Evolutionary conservation across 2,329 filamentous ascomycete genomes (phyloP).

Genomic region (Apiospora pterosperma): DNA sequence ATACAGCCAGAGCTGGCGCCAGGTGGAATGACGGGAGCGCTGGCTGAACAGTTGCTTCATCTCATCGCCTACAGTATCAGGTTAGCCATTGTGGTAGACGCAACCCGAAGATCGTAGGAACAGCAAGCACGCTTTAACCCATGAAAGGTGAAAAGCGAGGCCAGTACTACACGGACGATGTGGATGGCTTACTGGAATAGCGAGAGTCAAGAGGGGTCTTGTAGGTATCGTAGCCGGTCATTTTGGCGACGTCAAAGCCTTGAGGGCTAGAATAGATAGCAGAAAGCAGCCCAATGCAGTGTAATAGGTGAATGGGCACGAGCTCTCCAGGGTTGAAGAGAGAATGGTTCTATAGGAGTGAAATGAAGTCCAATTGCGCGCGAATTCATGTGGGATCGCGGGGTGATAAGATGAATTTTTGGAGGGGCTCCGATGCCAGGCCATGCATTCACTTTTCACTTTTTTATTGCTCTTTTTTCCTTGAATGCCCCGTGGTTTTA

Average conservation of each 20-base stretch:
- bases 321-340: background rate
- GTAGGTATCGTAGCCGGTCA: constrained; percentile 11
- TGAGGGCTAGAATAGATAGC: background rate
- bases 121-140: background rate
- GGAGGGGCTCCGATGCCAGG: constrained; percentile 1
- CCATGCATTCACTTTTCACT: background rate
- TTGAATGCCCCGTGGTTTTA: background rate
- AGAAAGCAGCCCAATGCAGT: background rate
- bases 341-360: background rate
- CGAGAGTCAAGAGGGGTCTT: constrained; percentile 12
- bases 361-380: background rate
- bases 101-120: background rate
- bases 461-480: no score
- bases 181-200: constrained; percentile 8
- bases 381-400: constrained; percentile 1
- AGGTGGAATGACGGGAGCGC: constrained; percentile 70
- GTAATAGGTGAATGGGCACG: background rate
- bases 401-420: background rate
- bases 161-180: background rate
- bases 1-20: constrained; percentile 82
- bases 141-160: no score
- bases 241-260: background rate
- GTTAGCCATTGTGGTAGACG: background rate
- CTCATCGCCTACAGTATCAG: constrained; percentile 35
- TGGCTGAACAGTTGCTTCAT: constrained; percentile 80